Percentiles rank a stretch among this genome's conserved stretches.
phyloP scores from a whole-genome alignment of 371 early-diverging fungal species.

The Actinomortierella ambigua region DNA sequence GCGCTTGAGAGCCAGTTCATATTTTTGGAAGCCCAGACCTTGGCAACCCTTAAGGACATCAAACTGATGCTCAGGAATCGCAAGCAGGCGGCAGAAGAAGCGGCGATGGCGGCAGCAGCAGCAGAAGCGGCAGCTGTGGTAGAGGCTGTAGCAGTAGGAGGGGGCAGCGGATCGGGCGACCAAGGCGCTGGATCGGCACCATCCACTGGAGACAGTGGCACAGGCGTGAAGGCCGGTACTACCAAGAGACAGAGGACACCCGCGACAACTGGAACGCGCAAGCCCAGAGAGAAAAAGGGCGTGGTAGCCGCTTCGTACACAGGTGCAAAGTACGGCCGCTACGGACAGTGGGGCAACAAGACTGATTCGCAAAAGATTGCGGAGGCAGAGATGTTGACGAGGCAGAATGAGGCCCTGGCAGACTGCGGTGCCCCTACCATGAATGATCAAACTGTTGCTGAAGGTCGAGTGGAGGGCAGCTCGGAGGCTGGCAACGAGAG shows the following conservation, averaged over 20 bases:
- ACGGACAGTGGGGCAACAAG: no score
- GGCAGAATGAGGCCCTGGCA: no score
- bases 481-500: no score
- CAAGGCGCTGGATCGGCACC: neutral
- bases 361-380: no score
- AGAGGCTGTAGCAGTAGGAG: conserved; percentile 9
- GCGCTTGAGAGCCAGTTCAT: conserved; percentile 5
- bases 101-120: conserved; percentile 49
- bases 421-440: no score
- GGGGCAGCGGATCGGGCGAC: conserved; percentile 8
- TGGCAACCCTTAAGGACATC: conserved; percentile 21
- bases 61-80: conserved; percentile 12
- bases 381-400: no score
- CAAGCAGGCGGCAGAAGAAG: conserved; percentile 15
- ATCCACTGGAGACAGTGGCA: conserved; percentile 9
- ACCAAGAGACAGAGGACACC: neutral
- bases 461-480: no score
- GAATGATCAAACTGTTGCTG: no score
- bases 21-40: conserved; percentile 34
- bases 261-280: conserved; percentile 5
- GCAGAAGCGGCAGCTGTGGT: conserved; percentile 40
- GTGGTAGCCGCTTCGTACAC: no score
- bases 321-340: no score
- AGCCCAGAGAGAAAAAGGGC: neutral
- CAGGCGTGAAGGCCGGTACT: conserved; percentile 7